phyloP scores from a whole-genome alignment of 2,329 filamentous ascomycete genomes.

The Plenodomus tracheiphilus region DNA sequence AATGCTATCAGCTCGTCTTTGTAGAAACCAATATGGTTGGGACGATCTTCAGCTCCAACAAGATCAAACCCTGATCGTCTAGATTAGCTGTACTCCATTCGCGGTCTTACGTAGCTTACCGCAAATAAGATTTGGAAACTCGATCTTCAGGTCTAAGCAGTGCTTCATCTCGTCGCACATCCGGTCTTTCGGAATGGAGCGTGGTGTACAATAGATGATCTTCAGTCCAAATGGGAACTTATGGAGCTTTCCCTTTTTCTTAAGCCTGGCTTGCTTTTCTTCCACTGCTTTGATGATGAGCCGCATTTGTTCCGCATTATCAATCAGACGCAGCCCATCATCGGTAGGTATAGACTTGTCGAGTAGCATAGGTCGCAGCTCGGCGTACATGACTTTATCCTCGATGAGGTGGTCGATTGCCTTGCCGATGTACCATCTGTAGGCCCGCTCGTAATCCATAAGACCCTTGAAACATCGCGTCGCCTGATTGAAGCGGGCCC shows the following conservation, averaged over 20 bases:
- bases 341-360: conserved; percentile 64
- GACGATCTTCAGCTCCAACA: conserved; percentile 67
- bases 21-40: conserved; percentile 61
- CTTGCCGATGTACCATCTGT: conserved; percentile 61
- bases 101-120: conserved; percentile 55
- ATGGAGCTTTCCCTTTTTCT: conserved; percentile 37
- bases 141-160: conserved; percentile 63
- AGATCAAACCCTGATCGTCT: conserved; percentile 64
- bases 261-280: conserved; percentile 50
- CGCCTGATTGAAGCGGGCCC: conserved; percentile 67
- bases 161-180: conserved; percentile 61
- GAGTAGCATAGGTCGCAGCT: conserved; percentile 72
- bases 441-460: conserved; percentile 68
- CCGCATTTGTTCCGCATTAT: conserved; percentile 63
- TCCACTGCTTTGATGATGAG: conserved; percentile 52
- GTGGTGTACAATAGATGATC: conserved; percentile 71
- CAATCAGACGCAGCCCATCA: conserved; percentile 57
- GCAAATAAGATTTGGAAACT: conserved; percentile 65
- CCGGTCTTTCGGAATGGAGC: conserved; percentile 56
- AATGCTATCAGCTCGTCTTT: conserved; percentile 64
- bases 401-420: conserved; percentile 65
- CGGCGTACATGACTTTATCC: conserved; percentile 72
- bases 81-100: neutral
- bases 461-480: conserved; percentile 75
- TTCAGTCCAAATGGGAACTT: conserved; percentile 67